phyloP scores from a whole-genome alignment of 148 eudicot species.

The Limonium bicolor region DNA sequence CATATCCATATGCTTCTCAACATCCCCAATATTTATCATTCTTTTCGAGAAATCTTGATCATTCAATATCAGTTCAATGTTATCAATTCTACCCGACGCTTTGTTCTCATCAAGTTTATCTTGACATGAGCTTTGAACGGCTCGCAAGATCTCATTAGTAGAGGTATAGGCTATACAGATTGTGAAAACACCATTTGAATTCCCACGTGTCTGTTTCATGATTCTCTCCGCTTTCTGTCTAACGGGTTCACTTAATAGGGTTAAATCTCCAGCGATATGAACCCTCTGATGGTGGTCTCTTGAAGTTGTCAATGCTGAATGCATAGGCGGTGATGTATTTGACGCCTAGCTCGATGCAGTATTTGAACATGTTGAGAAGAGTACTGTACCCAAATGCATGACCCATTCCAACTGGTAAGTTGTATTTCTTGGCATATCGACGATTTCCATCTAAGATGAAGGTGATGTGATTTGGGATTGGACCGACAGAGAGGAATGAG shows the following conservation, averaged over 20 bases:
- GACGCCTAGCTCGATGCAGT: slow-evolving; percentile 27
- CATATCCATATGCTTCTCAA: slow-evolving; percentile 46
- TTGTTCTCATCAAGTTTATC: slow-evolving; percentile 33
- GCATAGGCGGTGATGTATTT: slow-evolving; percentile 23
- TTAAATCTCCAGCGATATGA: slow-evolving; percentile 19
- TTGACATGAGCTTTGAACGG: slow-evolving; percentile 37
- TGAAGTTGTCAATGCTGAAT: slow-evolving; percentile 38
- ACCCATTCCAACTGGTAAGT: slow-evolving; percentile 18
- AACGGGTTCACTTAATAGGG: slow-evolving; percentile 14
- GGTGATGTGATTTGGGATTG: slow-evolving; percentile 26
- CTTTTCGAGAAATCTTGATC: neutral
- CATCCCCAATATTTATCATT: slow-evolving; percentile 16
- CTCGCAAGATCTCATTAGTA: slow-evolving; percentile 54
- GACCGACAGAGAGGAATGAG: slow-evolving; percentile 19
- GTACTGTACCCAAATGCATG: slow-evolving; percentile 19
- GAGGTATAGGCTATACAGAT: slow-evolving; percentile 65
- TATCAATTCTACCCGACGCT: slow-evolving; percentile 12
- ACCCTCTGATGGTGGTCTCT: slow-evolving; percentile 29
- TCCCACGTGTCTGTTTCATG: slow-evolving; percentile 17
- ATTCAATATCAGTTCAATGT: neutral
- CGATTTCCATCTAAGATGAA: slow-evolving; percentile 37
- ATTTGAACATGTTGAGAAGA: slow-evolving; percentile 23
- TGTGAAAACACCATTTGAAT: slow-evolving; percentile 16
- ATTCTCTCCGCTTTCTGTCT: slow-evolving; percentile 19
- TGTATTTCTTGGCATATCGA: slow-evolving; percentile 18